Evolutionary conservation across 176 grass and related monocot species (phyloP).

Genomic region (Carex scoparia): DNA sequence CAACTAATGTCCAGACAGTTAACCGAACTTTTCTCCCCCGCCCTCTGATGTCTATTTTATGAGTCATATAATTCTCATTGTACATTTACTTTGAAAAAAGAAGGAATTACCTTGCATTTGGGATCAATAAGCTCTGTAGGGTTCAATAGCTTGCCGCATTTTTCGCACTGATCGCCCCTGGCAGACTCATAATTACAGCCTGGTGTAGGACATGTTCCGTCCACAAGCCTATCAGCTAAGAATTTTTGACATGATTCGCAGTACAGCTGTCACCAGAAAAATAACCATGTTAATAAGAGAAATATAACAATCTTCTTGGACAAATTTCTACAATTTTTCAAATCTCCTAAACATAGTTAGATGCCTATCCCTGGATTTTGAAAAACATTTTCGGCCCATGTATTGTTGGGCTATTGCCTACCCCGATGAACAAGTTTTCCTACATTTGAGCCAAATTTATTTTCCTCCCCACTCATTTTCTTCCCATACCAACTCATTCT

Average conservation of each 20-base stretch:
- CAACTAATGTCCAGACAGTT: background rate
- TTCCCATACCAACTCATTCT: no score
- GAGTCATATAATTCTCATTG: background rate
- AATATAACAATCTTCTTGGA: background rate
- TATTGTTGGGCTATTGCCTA: no score
- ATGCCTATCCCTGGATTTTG: no score
- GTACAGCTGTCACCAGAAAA: slow-evolving; percentile 55
- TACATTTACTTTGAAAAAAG: background rate
- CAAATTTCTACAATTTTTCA: background rate
- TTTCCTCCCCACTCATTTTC: no score
- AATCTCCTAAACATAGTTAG: background rate
- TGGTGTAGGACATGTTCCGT: slow-evolving; percentile 80
- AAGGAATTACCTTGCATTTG: slow-evolving; percentile 73
- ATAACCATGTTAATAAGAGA: slow-evolving; percentile 13
- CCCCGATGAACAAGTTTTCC: no score
- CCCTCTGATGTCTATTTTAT: background rate
- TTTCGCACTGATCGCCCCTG: slow-evolving; percentile 91
- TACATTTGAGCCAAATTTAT: no score
- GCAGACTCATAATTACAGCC: slow-evolving; percentile 64
- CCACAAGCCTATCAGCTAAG: slow-evolving; percentile 87
- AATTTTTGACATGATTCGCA: slow-evolving; percentile 76
- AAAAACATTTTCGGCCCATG: no score
- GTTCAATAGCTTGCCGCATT: slow-evolving; percentile 86
- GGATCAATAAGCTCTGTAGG: slow-evolving; percentile 87
- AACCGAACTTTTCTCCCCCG: background rate